phyloP scores from a whole-genome alignment of 106 monocot species.

The Posidonia australis region DNA sequence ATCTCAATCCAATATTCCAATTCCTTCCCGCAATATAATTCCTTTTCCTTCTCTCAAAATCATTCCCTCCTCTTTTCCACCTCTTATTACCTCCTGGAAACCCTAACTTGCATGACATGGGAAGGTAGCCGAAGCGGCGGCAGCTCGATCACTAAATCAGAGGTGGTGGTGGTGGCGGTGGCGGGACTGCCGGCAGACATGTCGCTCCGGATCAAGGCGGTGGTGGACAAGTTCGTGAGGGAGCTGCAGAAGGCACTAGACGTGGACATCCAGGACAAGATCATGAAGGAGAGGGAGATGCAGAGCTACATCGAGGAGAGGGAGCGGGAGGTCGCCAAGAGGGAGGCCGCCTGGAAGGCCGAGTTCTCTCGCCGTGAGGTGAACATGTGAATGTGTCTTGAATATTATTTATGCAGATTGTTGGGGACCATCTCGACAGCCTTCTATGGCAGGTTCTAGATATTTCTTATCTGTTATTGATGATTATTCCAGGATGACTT shows the following conservation, averaged over 20 bases:
- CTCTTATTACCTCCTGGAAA: background rate
- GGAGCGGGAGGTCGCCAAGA: slow-evolving; percentile 92
- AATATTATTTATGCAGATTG: too few relatives aligned
- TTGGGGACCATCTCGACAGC: too few relatives aligned
- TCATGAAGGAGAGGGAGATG: slow-evolving; percentile 99
- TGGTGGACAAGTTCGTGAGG: slow-evolving; percentile 92
- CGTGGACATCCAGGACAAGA: slow-evolving; percentile 87
- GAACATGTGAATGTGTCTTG: too few relatives aligned
- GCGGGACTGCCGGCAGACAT: slow-evolving; percentile 10
- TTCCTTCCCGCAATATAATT: background rate
- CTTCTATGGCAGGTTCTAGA: too few relatives aligned
- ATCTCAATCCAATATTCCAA: too few relatives aligned
- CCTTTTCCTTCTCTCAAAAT: background rate
- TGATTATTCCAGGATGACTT: too few relatives aligned
- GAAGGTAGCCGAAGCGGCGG: background rate
- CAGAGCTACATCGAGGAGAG: slow-evolving; percentile 96
- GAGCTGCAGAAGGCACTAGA: slow-evolving; percentile 88
- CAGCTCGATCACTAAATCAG: too few relatives aligned
- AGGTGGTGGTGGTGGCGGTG: background rate
- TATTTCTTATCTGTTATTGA: too few relatives aligned
- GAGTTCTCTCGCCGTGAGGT: slow-evolving; percentile 97
- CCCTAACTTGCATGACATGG: slow-evolving; percentile 2
- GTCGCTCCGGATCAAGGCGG: slow-evolving; percentile 93
- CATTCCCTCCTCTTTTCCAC: background rate
- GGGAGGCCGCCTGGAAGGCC: slow-evolving; percentile 98